Percentiles rank a stretch among this genome's conserved stretches.
Evolutionary conservation across 305 asterid species (phyloP).

Genomic region (Fraxinus xanthoxyloides): DNA sequence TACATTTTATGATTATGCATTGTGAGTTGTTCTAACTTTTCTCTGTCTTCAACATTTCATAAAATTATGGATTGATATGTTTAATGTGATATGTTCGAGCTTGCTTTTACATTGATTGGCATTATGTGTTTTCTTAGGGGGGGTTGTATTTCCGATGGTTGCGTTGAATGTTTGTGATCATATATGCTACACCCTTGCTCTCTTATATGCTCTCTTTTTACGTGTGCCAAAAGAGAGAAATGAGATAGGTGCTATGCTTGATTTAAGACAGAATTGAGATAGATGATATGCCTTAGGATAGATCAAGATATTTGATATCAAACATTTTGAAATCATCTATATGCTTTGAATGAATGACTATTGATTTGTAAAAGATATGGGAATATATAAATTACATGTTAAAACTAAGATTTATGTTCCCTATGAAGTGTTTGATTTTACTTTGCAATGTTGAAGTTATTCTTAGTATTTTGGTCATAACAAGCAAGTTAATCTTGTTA

Average conservation of each 20-base stretch:
- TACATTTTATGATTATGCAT: not conserved
- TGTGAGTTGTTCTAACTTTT: not conserved
- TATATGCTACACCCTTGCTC: not conserved
- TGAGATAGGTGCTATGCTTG: not conserved
- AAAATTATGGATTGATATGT: not conserved
- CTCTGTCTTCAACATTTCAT: not conserved
- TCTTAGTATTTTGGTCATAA: not conserved
- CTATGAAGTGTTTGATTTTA: not conserved
- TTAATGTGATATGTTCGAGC: not conserved
- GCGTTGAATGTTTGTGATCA: too few species aligned
- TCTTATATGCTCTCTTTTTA: too few species aligned
- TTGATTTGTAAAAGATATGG: too few species aligned
- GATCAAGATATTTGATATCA: too few species aligned
- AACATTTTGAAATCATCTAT: too few species aligned
- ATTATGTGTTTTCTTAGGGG: not conserved
- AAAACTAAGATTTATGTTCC: too few species aligned
- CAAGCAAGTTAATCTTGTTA: not conserved
- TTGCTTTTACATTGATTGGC: too few species aligned
- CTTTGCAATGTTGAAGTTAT: not conserved
- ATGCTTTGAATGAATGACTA: not conserved
- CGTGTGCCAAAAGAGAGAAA: not conserved
- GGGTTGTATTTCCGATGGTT: not conserved
- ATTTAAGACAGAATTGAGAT: not conserved
- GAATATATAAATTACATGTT: too few species aligned
- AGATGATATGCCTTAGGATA: too few species aligned